Conservation (phyloP, 1,284 basidiomycete species). For the Apiotrichum veenhuisii region DNA sequence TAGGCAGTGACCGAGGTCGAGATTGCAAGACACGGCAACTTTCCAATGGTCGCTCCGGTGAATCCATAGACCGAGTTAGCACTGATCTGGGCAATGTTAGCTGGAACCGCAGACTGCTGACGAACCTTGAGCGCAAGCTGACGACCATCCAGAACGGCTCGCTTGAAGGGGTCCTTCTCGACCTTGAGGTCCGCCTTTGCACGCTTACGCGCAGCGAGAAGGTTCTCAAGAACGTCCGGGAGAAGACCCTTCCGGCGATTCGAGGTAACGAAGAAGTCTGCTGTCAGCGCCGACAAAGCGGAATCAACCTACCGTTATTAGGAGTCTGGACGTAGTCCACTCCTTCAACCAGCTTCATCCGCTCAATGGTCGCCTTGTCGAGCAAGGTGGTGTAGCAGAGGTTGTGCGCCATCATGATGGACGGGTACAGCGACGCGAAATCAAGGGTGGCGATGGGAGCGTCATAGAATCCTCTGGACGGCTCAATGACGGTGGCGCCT, state of each 20-base stretch:
- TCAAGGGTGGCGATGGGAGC: slow-evolving; percentile 91
- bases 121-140: slow-evolving; percentile 85
- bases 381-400: slow-evolving; percentile 90
- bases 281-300: neutral
- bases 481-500: slow-evolving; percentile 95
- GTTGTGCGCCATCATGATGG: slow-evolving; percentile 99
- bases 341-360: slow-evolving; percentile 70
- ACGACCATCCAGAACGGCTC: slow-evolving; percentile 88
- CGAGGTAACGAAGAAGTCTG: slow-evolving; percentile 78
- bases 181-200: slow-evolving; percentile 91
- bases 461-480: slow-evolving; percentile 88
- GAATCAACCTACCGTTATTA: slow-evolving; percentile 69
- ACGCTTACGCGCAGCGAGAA: slow-evolving; percentile 82
- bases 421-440: slow-evolving; percentile 94
- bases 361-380: slow-evolving; percentile 70
- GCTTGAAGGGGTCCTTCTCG: slow-evolving; percentile 90
- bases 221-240: slow-evolving; percentile 86
- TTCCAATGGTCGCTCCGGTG: slow-evolving; percentile 91
- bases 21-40: slow-evolving; percentile 86
- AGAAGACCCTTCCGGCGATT: slow-evolving; percentile 76
- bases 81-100: slow-evolving; percentile 63
- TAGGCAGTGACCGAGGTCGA: slow-evolving; percentile 90
- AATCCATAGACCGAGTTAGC: slow-evolving; percentile 98
- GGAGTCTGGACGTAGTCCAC: slow-evolving; percentile 73
- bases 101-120: neutral